phyloP scores from a whole-genome alignment of 192 early-diverging fungal genomes.

The Phlyctochytrium bullatum region DNA sequence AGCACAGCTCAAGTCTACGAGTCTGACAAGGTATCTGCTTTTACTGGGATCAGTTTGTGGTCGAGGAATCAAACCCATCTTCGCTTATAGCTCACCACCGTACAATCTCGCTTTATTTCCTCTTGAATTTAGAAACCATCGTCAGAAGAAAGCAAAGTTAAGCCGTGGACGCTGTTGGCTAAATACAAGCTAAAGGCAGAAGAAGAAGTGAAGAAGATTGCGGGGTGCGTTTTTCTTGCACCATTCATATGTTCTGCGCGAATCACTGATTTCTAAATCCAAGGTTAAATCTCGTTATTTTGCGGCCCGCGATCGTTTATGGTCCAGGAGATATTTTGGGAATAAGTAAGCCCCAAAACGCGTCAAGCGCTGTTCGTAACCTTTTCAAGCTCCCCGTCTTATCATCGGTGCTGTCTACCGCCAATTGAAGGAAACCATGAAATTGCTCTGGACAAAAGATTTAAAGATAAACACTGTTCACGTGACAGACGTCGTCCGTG shows the following conservation, averaged over 20 bases:
- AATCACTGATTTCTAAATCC: background rate
- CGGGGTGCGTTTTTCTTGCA: conserved; percentile 39
- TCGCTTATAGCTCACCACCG: too few species aligned
- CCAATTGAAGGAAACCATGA: conserved; percentile 81
- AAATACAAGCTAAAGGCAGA: conserved; percentile 74
- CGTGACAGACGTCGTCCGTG: conserved; percentile 73
- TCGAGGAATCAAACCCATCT: too few species aligned
- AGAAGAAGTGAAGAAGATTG: conserved; percentile 73
- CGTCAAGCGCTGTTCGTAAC: conserved; percentile 7
- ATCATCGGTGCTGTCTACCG: conserved; percentile 90
- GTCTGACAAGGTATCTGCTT: conserved; percentile 55
- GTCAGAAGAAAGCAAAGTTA: conserved; percentile 65
- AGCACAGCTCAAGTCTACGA: conserved; percentile 94
- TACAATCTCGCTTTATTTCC: conserved; percentile 1
- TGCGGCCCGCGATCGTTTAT: conserved; percentile 87
- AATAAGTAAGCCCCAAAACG: conserved; percentile 71
- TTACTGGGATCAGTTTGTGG: too few species aligned
- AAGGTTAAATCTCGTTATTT: conserved; percentile 74
- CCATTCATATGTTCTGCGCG: background rate
- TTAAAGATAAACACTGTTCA: conserved; percentile 94
- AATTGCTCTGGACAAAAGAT: conserved; percentile 89
- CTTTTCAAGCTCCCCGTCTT: conserved; percentile 74
- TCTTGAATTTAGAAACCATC: conserved; percentile 48
- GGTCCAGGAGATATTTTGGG: conserved; percentile 76
- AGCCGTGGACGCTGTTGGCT: conserved; percentile 79